A percentile compares a stretch with the other conserved stretches of the same genome.
Evolutionary conservation across 2,329 filamentous ascomycete genomes (phyloP).

Genomic region (Ceratocystis colombiana): DNA sequence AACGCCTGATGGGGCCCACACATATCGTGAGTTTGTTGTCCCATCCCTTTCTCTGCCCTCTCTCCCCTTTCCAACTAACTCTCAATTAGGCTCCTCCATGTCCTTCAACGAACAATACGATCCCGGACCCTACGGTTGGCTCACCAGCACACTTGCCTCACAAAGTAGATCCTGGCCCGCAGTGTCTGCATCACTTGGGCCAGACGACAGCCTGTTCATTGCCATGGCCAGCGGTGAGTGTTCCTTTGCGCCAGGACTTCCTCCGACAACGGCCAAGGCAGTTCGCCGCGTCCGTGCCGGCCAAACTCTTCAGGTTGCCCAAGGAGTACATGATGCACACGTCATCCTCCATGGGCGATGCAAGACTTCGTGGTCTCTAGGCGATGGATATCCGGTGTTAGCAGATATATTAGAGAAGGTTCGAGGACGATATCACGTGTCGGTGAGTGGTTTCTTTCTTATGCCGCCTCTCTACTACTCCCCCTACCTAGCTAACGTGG

Average conservation of each 20-base stretch:
- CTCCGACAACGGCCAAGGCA: slow-evolving; percentile 9
- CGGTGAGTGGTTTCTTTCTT: slow-evolving; percentile 14
- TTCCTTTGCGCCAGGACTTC: slow-evolving; percentile 8
- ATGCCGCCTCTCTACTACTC: background rate
- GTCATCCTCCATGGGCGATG: slow-evolving; percentile 18
- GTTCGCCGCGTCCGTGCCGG: slow-evolving; percentile 6
- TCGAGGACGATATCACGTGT: slow-evolving; percentile 16
- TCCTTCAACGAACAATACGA: slow-evolving; percentile 23
- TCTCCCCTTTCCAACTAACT: background rate
- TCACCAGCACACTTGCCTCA: slow-evolving; percentile 14
- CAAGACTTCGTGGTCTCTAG: slow-evolving; percentile 14
- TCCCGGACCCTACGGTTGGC: slow-evolving; percentile 20
- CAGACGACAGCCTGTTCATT: slow-evolving; percentile 13
- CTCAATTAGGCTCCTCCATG: slow-evolving; percentile 21
- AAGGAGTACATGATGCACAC: slow-evolving; percentile 16
- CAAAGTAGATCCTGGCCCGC: slow-evolving; percentile 17
- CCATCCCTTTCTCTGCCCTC: background rate
- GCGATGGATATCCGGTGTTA: slow-evolving; percentile 17
- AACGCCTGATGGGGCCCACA: slow-evolving; percentile 20
- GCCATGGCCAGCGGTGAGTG: slow-evolving; percentile 8
- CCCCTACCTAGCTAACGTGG: background rate
- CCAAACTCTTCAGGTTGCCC: slow-evolving; percentile 11
- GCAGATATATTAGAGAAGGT: slow-evolving; percentile 19
- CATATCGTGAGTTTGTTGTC: slow-evolving; percentile 17
- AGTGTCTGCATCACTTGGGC: slow-evolving; percentile 17